Percentiles rank a stretch among this genome's conserved stretches.
Evolutionary conservation across 1,284 basidiomycete species (phyloP).

Genomic region (Papiliotrema flavescens): DNA sequence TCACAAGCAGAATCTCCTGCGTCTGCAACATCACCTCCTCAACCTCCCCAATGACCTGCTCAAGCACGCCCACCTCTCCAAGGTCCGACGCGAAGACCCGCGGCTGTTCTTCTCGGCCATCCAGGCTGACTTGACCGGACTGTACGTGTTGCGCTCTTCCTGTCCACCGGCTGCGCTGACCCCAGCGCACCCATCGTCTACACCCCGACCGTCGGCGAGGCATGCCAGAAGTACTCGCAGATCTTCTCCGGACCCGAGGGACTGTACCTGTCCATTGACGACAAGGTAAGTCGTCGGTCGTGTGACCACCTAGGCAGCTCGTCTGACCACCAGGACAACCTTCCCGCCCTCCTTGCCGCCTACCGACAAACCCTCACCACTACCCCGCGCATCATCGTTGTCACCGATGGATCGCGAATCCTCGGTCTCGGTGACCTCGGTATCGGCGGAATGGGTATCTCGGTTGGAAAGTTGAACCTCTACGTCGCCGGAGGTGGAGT

Average conservation of each 20-base stretch:
- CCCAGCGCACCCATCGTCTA: conserved; percentile 71
- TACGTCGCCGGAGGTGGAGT: conserved; percentile 83
- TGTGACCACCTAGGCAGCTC: background rate
- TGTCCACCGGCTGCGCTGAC: background rate
- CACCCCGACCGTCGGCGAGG: conserved; percentile 88
- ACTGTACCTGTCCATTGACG: conserved; percentile 72
- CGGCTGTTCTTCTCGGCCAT: conserved; percentile 42
- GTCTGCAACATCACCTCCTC: conserved; percentile 38
- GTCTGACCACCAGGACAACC: conserved; percentile 24
- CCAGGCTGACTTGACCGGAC: conserved; percentile 36
- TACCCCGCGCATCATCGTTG: conserved; percentile 76
- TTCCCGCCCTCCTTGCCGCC: conserved; percentile 42
- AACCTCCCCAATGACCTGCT: conserved; percentile 37
- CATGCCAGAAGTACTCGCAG: conserved; percentile 77
- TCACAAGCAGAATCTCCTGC: conserved; percentile 36
- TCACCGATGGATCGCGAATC: conserved; percentile 90
- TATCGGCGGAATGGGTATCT: conserved; percentile 72
- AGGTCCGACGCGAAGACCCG: conserved; percentile 37
- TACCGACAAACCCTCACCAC: conserved; percentile 56
- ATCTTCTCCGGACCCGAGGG: conserved; percentile 75
- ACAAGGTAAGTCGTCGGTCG: conserved; percentile 58
- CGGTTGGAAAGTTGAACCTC: conserved; percentile 86
- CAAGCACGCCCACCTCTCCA: conserved; percentile 42
- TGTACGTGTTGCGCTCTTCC: conserved; percentile 27
- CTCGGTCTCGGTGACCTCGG: conserved; percentile 86